Evolutionary conservation across 352 stramenopile genomes (phyloP).

Genomic region (Phytopythium sindhum): DNA sequence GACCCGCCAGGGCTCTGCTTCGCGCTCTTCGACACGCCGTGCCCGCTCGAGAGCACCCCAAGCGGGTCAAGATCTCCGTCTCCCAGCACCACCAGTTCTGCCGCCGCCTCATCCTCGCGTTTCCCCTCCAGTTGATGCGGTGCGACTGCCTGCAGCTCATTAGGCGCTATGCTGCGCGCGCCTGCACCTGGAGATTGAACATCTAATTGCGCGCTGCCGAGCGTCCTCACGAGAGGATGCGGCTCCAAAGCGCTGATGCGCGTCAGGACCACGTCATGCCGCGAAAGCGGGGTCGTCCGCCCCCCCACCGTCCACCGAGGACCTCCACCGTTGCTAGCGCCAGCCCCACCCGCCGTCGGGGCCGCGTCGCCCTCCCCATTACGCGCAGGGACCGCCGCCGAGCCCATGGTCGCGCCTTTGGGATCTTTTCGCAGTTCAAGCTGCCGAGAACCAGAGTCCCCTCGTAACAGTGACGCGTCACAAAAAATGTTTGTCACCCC

Average conservation of each 20-base stretch:
- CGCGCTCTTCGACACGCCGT: background rate
- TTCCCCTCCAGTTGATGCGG: slow-evolving; percentile 7
- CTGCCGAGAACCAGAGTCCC: background rate
- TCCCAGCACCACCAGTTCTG: slow-evolving; percentile 57
- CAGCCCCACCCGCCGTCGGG: background rate
- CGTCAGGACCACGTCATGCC: slow-evolving; percentile 17
- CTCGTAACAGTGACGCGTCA: background rate
- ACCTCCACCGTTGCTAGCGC: background rate
- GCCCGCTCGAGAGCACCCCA: slow-evolving; percentile 32
- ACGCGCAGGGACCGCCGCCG: background rate
- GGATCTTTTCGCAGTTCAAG: background rate
- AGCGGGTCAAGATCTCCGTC: slow-evolving; percentile 71
- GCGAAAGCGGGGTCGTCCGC: slow-evolving; percentile 25
- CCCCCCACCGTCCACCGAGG: slow-evolving; percentile 38
- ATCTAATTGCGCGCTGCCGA: background rate
- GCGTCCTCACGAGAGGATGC: slow-evolving; percentile 35
- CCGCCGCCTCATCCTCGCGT: slow-evolving; percentile 2
- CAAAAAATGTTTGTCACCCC: no score
- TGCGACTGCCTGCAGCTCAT: no score
- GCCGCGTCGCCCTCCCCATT: background rate
- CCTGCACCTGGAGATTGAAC: background rate
- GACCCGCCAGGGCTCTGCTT: background rate
- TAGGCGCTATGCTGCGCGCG: background rate
- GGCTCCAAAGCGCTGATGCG: slow-evolving; percentile 25
- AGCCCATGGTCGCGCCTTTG: background rate